phyloP scores from a whole-genome alignment of 305 asterid species.

The Fraxinus floribunda region DNA sequence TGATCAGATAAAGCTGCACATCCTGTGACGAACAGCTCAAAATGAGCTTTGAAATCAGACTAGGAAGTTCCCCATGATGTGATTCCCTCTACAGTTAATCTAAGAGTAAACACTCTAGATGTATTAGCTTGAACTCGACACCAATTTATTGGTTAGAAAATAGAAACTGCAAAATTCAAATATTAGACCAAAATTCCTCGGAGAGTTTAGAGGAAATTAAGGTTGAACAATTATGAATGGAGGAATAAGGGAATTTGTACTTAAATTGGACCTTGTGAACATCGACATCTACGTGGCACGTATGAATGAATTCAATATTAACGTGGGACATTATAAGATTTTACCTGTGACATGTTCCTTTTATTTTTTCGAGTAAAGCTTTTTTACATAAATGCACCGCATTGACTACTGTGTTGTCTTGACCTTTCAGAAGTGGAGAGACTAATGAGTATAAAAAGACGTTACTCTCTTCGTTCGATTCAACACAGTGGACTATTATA shows the following conservation, averaged over 20 bases:
- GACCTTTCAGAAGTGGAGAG: background rate
- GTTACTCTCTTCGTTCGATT: background rate
- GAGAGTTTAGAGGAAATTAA: background rate
- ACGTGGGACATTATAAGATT: background rate
- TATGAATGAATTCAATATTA: background rate
- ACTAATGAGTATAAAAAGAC: background rate
- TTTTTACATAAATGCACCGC: background rate
- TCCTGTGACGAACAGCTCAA: background rate
- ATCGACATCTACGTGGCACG: background rate
- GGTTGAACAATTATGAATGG: background rate
- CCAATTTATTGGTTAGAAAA: background rate
- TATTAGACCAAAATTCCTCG: background rate
- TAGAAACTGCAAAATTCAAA: slow-evolving; percentile 1
- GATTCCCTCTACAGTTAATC: background rate
- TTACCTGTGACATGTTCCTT: background rate
- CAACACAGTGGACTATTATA: background rate
- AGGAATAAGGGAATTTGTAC: background rate
- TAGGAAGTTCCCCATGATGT: background rate
- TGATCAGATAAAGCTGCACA: background rate
- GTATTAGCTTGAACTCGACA: background rate
- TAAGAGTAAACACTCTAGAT: background rate
- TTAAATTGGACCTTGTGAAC: background rate
- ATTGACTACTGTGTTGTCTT: background rate
- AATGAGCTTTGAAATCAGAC: background rate
- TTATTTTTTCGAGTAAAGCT: background rate